phyloP scores from a whole-genome alignment of 106 monocot genomes.

The Acanthochlamys bracteata region DNA sequence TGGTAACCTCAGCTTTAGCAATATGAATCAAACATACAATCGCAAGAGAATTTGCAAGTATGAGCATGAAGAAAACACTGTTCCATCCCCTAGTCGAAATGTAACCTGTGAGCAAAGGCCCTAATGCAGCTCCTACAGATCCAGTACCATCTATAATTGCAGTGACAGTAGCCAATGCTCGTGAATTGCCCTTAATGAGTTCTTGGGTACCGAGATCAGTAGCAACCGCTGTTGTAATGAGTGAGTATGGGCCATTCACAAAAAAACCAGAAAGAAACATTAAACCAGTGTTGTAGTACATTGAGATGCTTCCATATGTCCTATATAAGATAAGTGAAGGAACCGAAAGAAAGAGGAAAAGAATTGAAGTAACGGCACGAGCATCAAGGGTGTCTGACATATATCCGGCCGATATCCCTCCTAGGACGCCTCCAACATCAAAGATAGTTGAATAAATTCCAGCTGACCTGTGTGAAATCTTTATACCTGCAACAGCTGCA shows the following conservation, averaged over 20 bases:
- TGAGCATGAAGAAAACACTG: constrained; percentile 78
- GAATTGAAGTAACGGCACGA: constrained; percentile 61
- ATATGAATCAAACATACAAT: constrained; percentile 56
- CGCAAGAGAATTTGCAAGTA: constrained; percentile 59
- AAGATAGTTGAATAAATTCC: constrained; percentile 88
- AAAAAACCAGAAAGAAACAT: constrained; percentile 85
- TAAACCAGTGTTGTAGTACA: constrained; percentile 42
- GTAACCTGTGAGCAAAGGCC: constrained; percentile 86
- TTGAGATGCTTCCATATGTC: constrained; percentile 48
- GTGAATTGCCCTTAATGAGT: constrained; percentile 44
- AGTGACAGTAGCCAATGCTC: constrained; percentile 86
- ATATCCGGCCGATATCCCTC: constrained; percentile 82
- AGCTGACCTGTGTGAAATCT: constrained; percentile 60
- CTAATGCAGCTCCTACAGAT: constrained; percentile 84
- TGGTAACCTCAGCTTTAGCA: constrained; percentile 64
- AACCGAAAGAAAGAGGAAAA: constrained; percentile 68
- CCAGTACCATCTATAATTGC: constrained; percentile 98
- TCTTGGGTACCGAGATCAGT: constrained; percentile 84
- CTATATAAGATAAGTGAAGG: constrained; percentile 65
- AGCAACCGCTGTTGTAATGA: constrained; percentile 91
- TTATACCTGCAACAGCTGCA: constrained; percentile 74
- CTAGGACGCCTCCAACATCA: constrained; percentile 83
- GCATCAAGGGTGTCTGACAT: constrained; percentile 69
- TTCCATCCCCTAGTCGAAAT: constrained; percentile 84
- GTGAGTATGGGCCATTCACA: constrained; percentile 89